phyloP scores from a whole-genome alignment of 495 filamentous ascomycete genomes.

The Aspergillus bertholletiae region DNA sequence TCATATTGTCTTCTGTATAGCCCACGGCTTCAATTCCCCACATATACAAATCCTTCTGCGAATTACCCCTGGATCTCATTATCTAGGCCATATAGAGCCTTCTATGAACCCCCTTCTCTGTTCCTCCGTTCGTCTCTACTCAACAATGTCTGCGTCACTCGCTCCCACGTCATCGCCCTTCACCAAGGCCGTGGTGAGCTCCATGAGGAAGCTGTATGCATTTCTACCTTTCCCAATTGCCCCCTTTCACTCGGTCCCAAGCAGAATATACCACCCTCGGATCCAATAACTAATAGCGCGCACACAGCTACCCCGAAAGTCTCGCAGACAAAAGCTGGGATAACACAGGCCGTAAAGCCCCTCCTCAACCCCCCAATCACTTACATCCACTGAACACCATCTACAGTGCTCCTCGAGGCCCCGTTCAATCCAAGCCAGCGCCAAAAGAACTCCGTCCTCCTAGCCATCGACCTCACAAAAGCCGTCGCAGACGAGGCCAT shows the following conservation, averaged over 20 bases:
- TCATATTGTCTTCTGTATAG: no score
- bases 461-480: constrained; percentile 88
- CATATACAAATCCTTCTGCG: no score
- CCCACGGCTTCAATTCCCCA: no score
- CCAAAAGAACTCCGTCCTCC: constrained; percentile 71
- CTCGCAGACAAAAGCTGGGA: constrained; percentile 90
- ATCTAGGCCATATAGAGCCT: no score
- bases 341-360: constrained; percentile 76
- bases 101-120: constrained; percentile 16
- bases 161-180: constrained; percentile 55
- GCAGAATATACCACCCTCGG: constrained; percentile 4
- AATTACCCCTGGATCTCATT: no score
- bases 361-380: neutral
- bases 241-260: neutral
- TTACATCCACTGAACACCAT: constrained; percentile 7
- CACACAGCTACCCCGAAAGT: constrained; percentile 76
- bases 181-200: constrained; percentile 71
- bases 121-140: constrained; percentile 19
- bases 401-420: constrained; percentile 70
- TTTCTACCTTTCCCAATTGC: neutral
- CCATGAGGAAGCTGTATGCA: constrained; percentile 79
- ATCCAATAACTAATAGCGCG: neutral
- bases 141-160: constrained; percentile 30
- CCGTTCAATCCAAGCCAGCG: constrained; percentile 55
- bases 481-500: constrained; percentile 93